Evolutionary conservation across 1,284 basidiomycete genomes (phyloP).

Genomic region (Coniferiporia weirii): DNA sequence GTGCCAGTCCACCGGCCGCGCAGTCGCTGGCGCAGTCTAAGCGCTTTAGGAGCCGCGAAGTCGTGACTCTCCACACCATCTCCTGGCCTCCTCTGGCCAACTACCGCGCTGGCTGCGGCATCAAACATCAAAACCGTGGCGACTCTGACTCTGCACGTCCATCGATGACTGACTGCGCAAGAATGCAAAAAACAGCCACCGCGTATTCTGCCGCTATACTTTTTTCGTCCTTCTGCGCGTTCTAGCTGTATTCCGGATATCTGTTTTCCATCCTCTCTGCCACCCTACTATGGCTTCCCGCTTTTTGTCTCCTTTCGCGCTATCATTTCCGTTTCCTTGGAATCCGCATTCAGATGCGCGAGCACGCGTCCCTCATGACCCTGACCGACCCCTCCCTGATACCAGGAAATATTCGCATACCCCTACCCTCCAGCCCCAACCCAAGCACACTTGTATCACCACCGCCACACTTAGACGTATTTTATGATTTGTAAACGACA

Average conservation of each 20-base stretch:
- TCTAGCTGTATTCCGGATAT: no score
- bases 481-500: neutral
- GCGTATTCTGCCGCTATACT: no score
- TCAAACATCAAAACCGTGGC: no score
- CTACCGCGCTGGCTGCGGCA: neutral
- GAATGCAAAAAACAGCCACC: no score
- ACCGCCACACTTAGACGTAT: neutral
- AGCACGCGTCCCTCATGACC: neutral
- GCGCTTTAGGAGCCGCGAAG: neutral
- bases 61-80: neutral
- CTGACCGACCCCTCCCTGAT: neutral
- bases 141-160: no score
- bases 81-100: neutral
- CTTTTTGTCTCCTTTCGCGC: neutral
- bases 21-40: conserved; percentile 3
- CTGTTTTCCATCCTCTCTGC: no score
- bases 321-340: neutral
- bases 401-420: neutral
- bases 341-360: neutral
- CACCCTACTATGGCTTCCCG: no score
- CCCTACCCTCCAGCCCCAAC: no score
- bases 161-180: no score
- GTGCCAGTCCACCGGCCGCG: conserved; percentile 16
- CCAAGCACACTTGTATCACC: neutral
- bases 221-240: no score